These are phyloP conservation scores for Catenaria anguillulae DNA, from an alignment of 371 early-diverging fungal species.

Conservation along the genomic window DNA sequence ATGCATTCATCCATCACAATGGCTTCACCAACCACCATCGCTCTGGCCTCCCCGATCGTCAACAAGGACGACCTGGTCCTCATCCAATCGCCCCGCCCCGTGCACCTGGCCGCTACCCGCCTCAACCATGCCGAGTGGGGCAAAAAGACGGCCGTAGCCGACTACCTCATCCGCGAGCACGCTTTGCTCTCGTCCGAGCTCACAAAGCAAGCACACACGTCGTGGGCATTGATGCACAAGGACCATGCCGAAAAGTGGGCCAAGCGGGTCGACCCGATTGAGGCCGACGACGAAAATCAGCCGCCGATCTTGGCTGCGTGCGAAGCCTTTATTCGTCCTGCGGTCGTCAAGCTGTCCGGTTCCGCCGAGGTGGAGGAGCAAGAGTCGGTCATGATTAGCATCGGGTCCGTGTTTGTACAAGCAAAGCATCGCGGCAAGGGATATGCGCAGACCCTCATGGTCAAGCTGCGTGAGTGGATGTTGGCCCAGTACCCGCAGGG, in stretches of 20 bases:
- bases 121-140: not conserved
- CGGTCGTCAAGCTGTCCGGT: no score
- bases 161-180: not conserved
- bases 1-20: no score
- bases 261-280: not conserved
- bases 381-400: not conserved
- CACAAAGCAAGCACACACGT: not conserved
- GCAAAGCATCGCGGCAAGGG: not conserved
- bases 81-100: not conserved
- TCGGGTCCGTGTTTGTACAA: not conserved
- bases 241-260: no score
- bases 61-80: not conserved
- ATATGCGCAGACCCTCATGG: not conserved
- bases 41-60: not conserved
- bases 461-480: not conserved
- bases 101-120: not conserved
- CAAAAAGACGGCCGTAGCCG: not conserved
- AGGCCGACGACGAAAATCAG: not conserved
- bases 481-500: not conserved
- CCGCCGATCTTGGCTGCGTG: not conserved
- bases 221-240: not conserved
- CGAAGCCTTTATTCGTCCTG: not conserved
- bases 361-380: no score
- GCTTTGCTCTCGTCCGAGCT: not conserved
- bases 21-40: no score